These are phyloP conservation scores for Torulaspora delbrueckii DNA, from an alignment of 805 yeast genomes.

Conservation along the genomic window DNA sequence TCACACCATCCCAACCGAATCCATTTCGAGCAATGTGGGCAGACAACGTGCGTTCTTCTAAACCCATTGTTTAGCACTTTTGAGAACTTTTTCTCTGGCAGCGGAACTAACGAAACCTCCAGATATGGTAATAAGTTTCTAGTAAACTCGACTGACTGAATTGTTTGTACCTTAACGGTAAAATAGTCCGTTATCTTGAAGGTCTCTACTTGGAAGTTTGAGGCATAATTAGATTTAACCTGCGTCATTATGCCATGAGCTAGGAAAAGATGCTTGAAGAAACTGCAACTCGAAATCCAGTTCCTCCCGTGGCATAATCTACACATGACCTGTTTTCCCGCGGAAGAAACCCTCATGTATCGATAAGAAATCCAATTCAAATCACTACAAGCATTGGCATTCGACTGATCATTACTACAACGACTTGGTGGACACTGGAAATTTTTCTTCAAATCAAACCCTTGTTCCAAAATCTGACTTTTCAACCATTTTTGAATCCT, in stretches of 20 bases:
- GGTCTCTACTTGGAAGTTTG: not conserved
- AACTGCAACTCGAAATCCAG: conserved; percentile 15
- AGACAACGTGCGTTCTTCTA: conserved; percentile 18
- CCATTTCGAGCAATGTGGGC: conserved; percentile 19
- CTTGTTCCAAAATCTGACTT: conserved; percentile 9
- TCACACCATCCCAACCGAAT: conserved; percentile 21
- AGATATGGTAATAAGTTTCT: conserved; percentile 13
- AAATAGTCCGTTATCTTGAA: conserved; percentile 1
- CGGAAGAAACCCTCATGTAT: conserved; percentile 10
- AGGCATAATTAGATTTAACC: conserved; percentile 1
- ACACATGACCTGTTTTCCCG: conserved; percentile 17
- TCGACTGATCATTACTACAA: not conserved
- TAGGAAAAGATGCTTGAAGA: conserved; percentile 20
- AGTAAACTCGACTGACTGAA: conserved; percentile 8
- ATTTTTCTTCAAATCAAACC: conserved; percentile 15
- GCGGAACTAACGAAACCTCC: conserved; percentile 15
- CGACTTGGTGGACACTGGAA: conserved; percentile 17
- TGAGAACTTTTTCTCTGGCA: conserved; percentile 16
- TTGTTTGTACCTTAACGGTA: conserved; percentile 7
- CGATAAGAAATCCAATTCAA: conserved; percentile 9
- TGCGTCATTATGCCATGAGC: conserved; percentile 24
- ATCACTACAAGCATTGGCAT: not conserved
- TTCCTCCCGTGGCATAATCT: conserved; percentile 23
- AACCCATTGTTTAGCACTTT: conserved; percentile 13
- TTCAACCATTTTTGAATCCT: conserved; percentile 15